phyloP scores from a whole-genome alignment of 495 filamentous ascomycete genomes.

The Lasiosphaeria ovina region DNA sequence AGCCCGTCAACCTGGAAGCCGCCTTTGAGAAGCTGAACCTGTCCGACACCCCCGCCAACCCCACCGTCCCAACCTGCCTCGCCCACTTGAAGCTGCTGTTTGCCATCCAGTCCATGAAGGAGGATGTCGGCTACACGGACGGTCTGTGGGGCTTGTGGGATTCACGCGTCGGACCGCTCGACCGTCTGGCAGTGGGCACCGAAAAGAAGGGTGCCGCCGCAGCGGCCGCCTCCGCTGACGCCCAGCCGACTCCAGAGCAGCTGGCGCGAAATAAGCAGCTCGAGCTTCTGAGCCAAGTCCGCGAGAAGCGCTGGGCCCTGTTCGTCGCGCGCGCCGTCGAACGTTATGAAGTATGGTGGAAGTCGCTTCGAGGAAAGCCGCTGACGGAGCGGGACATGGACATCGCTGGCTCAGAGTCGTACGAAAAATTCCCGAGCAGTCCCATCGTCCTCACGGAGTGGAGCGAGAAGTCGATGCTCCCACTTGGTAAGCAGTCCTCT shows the following conservation, averaged over 20 bases:
- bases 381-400: conserved; percentile 37
- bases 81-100: conserved; percentile 77
- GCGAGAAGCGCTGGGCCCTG: conserved; percentile 79
- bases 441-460: conserved; percentile 20
- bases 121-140: conserved; percentile 61
- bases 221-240: not conserved
- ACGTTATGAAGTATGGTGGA: conserved; percentile 74
- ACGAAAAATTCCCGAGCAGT: conserved; percentile 24
- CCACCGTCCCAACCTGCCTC: conserved; percentile 53
- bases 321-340: conserved; percentile 72
- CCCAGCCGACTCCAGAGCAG: conserved; percentile 26
- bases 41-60: conserved; percentile 20
- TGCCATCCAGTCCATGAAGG: conserved; percentile 64
- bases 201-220: conserved; percentile 15
- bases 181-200: conserved; percentile 13
- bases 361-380: conserved; percentile 29
- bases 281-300: conserved; percentile 48
- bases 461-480: conserved; percentile 36
- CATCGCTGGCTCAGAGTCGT: conserved; percentile 11
- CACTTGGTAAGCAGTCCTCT: conserved; percentile 34
- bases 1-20: conserved; percentile 34
- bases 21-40: conserved; percentile 43
- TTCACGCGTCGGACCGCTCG: conserved; percentile 36
- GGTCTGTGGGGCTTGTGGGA: conserved; percentile 65
- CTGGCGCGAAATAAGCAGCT: conserved; percentile 27